Conservation (phyloP, 352 stramenopile genomes). For the Pilasporangium apinafurcum region DNA sequence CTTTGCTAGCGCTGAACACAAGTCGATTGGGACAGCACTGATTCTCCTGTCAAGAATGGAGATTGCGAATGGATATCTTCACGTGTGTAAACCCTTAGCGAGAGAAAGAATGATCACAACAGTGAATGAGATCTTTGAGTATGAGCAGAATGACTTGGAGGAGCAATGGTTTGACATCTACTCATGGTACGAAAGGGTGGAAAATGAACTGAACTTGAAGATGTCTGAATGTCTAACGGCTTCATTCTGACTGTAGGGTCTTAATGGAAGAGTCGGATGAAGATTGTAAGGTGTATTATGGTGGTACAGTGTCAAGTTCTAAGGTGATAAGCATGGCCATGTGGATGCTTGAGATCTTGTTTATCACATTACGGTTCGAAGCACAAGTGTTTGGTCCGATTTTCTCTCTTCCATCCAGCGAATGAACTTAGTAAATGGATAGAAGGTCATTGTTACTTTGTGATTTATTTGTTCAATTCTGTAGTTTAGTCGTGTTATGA, state of each 20-base stretch:
- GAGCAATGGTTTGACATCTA: background rate
- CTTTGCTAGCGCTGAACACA: conserved; percentile 18
- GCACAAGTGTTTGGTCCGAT: conserved; percentile 36
- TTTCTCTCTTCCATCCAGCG: conserved; percentile 19
- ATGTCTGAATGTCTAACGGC: too few relatives aligned
- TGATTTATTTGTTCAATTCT: too few relatives aligned
- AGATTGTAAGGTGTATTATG: conserved; percentile 33
- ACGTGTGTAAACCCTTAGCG: conserved; percentile 40
- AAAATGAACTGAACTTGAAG: too few relatives aligned
- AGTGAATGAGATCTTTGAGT: conserved; percentile 2
- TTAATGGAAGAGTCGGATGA: conserved; percentile 30
- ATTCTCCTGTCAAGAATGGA: conserved; percentile 33
- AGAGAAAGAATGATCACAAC: conserved; percentile 3
- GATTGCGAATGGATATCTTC: conserved; percentile 21
- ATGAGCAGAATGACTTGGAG: background rate
- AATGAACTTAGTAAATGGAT: too few relatives aligned
- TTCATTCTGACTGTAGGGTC: too few relatives aligned
- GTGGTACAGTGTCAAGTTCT: conserved; percentile 34
- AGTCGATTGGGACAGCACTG: conserved; percentile 24
- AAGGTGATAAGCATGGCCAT: conserved; percentile 25
- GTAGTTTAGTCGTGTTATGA: too few relatives aligned
- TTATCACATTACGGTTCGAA: conserved; percentile 58
- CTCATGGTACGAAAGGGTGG: too few relatives aligned
- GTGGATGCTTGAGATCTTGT: conserved; percentile 63
- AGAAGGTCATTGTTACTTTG: too few relatives aligned